Evolutionary conservation across 371 early-diverging fungal species (phyloP), one percentile per base, ranked within the genome.

Genomic region (Mucor plumbeus): DNA sequence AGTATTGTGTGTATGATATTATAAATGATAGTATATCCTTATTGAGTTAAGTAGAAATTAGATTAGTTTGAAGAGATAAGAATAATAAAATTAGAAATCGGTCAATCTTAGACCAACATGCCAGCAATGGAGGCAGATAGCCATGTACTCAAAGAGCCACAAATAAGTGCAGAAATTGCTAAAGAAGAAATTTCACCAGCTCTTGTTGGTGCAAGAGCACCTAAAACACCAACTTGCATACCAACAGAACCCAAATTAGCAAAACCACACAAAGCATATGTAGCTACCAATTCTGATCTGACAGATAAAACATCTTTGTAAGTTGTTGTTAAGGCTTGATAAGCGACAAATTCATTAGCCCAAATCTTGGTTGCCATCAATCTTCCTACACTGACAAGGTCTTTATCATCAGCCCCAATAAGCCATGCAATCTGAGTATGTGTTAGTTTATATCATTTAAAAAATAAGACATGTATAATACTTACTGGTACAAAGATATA

Each of bases 341-440:
- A 95, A 7, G 95, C 95, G n/a, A 89, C 90, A 72, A 94, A 93
- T 80, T 95, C 95, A 78, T 94, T 95, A 55, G 88, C 78, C 72
- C 94, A 84, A 67, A 93, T 85, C 80, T 95, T 95, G 63, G 83
- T 88, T 13, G 91, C 94, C 82, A 95, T 81, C 36, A 94, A 76
- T 70, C 88, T 83, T 35, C 91, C 92, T 11, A 90, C 85, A 15
- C 69, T 63, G 7, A 84, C 79, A 41, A 88, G 66, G 38, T 94
- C 87, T 6, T 65, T 35, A 40, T 60, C 63, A 6, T 90, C 87
- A 39, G 91, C 85, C 56, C 95, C 95, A 60, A 94, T 82, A 68
- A 92, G 78, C 91, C 92, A 91, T 21, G 94, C 90, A 62, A 91
- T 44, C 76, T 78, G 53, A 7, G 17, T 17, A 10, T 14, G 10